Percentiles rank a stretch among this genome's conserved stretches.
These are phyloP conservation scores for Melaleuca alternifolia DNA, from an alignment of 345 rosid genomes.

Conservation along the genomic window DNA sequence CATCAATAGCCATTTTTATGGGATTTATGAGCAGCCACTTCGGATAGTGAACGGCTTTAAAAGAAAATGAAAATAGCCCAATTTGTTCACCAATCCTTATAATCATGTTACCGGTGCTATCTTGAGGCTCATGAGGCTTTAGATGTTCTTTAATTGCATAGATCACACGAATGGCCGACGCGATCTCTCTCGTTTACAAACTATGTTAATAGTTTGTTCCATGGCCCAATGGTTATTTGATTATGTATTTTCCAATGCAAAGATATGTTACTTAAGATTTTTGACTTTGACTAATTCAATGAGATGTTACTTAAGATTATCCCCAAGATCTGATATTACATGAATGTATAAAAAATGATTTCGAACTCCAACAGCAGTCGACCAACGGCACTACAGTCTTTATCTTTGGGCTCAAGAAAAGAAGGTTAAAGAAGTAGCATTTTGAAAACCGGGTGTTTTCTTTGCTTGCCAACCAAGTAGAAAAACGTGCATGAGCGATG, in stretches of 20 bases:
- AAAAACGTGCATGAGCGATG: neutral
- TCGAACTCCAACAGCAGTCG: neutral
- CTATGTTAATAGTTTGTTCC: neutral
- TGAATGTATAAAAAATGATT: neutral
- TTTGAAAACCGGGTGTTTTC: neutral
- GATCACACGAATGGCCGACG: neutral
- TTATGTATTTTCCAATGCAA: neutral
- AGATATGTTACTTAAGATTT: neutral
- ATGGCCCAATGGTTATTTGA: neutral
- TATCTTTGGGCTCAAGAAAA: neutral
- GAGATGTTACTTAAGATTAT: neutral
- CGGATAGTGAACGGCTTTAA: neutral
- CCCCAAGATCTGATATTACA: neutral
- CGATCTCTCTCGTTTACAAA: neutral
- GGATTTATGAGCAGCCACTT: neutral
- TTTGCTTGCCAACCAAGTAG: neutral
- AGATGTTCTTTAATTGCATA: neutral
- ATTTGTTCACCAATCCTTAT: neutral
- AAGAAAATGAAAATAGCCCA: fast-evolving
- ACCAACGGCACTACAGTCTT: neutral
- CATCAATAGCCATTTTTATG: neutral
- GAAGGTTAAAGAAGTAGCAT: neutral
- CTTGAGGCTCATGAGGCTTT: fast-evolving
- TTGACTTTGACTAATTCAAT: neutral
- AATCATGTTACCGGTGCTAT: neutral